Conservation (phyloP, 306 rosid genomes). For the Dryas drummondii region DNA sequence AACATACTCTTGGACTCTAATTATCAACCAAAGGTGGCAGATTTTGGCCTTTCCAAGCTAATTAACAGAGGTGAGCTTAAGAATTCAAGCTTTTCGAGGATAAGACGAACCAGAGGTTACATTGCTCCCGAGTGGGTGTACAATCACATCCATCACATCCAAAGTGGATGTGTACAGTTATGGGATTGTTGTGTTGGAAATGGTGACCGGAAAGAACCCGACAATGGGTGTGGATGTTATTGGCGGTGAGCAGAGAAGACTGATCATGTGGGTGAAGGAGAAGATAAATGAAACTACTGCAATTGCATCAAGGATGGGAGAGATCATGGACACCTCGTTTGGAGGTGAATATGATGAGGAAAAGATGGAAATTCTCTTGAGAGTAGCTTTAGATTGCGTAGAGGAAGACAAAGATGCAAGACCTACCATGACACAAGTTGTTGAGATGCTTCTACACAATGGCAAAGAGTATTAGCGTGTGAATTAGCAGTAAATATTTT, state of each 20-base stretch:
- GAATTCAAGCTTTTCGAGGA: conserved; percentile 37
- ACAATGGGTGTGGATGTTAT: conserved; percentile 2
- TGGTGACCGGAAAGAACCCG: conserved; percentile 47
- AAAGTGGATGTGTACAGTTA: conserved; percentile 70
- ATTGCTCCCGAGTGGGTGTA: conserved; percentile 75
- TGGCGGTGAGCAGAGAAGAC: conserved; percentile 30
- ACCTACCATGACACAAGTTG: conserved; percentile 61
- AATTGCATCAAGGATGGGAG: conserved; percentile 32
- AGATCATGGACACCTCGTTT: conserved; percentile 35
- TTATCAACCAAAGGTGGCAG: conserved; percentile 58
- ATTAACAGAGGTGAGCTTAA: conserved; percentile 37
- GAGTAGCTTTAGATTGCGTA: conserved; percentile 50
- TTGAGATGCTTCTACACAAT: conserved; percentile 31
- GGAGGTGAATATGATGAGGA: conserved; percentile 26
- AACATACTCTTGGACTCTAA: conserved; percentile 54
- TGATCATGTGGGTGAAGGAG: conserved; percentile 45
- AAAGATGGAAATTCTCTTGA: conserved; percentile 35
- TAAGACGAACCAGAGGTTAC: conserved; percentile 65
- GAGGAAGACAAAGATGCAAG: conserved; percentile 55
- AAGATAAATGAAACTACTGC: conserved; percentile 15
- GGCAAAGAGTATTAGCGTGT: not conserved
- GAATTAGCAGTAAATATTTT: too few relatives aligned
- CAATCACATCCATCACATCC: conserved; percentile 53
- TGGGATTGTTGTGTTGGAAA: conserved; percentile 62
- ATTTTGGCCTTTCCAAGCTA: conserved; percentile 59